phyloP scores from a whole-genome alignment of 257 asterid species.

The Lantana camara region DNA sequence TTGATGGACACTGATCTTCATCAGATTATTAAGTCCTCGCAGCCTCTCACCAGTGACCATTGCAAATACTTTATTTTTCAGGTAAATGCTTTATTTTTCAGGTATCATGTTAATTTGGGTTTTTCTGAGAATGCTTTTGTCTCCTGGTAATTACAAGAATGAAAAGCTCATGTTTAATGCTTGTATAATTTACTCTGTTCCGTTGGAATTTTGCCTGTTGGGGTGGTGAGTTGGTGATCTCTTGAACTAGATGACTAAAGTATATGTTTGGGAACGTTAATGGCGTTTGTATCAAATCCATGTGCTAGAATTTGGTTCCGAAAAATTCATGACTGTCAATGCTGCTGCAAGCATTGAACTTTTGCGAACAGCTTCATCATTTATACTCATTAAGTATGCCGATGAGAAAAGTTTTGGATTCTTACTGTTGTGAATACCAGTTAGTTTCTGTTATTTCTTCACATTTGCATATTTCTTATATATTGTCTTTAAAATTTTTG shows the following conservation, averaged over 20 bases:
- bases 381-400: background rate
- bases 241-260: background rate
- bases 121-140: background rate
- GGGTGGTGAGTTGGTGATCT: background rate
- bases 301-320: background rate
- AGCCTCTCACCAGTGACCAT: conserved; percentile 39
- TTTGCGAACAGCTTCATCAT: background rate
- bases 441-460: too few species aligned
- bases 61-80: conserved; percentile 48
- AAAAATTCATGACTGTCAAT: background rate
- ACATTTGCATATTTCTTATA: too few species aligned
- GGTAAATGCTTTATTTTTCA: conserved; percentile 25
- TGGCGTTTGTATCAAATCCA: background rate
- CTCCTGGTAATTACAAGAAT: background rate
- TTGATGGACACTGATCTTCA: conserved; percentile 51
- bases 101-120: background rate
- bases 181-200: too few species aligned
- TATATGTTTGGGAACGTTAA: background rate
- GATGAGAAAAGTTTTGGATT: background rate
- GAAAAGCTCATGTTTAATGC: too few species aligned
- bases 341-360: background rate
- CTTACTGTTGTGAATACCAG: background rate
- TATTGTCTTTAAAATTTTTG: too few species aligned
- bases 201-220: background rate
- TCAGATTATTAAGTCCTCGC: conserved; percentile 40